Evolutionary conservation across 345 rosid species (phyloP).

Genomic region (Citrus maxima): DNA sequence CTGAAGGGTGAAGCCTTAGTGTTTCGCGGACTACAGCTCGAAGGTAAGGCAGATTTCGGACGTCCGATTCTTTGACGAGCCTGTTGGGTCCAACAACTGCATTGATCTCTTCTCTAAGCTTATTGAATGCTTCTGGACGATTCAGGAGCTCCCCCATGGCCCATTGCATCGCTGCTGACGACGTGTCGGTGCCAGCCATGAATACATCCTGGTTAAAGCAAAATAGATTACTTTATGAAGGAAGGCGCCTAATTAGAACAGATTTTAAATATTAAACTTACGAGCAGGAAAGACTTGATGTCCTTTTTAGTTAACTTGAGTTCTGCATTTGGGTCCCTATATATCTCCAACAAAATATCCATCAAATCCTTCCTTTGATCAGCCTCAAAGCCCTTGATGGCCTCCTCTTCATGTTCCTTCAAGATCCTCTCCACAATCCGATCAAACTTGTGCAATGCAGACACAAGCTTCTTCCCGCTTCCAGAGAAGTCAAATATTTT

Average conservation of each 20-base stretch:
- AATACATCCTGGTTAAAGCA: slow-evolving; percentile 31
- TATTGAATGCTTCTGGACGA: slow-evolving; percentile 28
- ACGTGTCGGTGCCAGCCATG: slow-evolving; percentile 45
- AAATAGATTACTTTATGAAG: background rate
- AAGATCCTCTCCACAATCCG: slow-evolving; percentile 49
- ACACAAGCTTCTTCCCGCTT: slow-evolving; percentile 45
- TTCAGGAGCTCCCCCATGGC: slow-evolving; percentile 52
- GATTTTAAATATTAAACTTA: slow-evolving; percentile 12
- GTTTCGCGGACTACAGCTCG: slow-evolving; percentile 41
- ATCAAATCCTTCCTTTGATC: slow-evolving; percentile 33
- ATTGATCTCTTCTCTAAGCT: slow-evolving; percentile 39
- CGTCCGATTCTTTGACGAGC: slow-evolving; percentile 40
- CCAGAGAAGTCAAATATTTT: slow-evolving; percentile 55
- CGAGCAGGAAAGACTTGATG: slow-evolving; percentile 64
- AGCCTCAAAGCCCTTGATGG: slow-evolving; percentile 9
- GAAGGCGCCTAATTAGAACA: background rate
- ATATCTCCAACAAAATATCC: slow-evolving; percentile 39
- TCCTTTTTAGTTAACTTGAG: slow-evolving; percentile 49
- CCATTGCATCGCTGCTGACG: slow-evolving; percentile 50
- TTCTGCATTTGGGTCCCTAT: slow-evolving; percentile 45
- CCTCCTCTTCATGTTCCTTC: slow-evolving; percentile 47
- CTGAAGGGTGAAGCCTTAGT: slow-evolving; percentile 48
- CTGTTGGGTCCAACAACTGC: slow-evolving; percentile 25
- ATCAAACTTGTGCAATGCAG: slow-evolving; percentile 43
- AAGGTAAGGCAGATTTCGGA: slow-evolving; percentile 43